Evolutionary conservation across 352 stramenopile species (phyloP).

Genomic region (Pseudoperonospora humuli): DNA sequence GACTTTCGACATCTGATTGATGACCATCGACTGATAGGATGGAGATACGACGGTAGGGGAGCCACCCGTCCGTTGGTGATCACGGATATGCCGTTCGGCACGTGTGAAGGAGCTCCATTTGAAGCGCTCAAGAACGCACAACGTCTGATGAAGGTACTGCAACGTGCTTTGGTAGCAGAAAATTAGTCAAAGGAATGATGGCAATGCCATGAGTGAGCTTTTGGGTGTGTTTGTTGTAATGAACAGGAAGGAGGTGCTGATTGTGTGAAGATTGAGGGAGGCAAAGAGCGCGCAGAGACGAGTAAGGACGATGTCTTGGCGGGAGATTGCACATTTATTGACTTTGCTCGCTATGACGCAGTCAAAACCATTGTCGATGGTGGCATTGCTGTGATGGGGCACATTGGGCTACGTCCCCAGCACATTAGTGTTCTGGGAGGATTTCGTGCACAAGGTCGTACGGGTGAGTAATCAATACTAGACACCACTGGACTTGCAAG

Average conservation of each 20-base stretch:
- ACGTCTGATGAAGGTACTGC: slow-evolving; percentile 76
- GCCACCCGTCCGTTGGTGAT: slow-evolving; percentile 89
- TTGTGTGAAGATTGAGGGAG: slow-evolving; percentile 98
- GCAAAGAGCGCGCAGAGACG: slow-evolving; percentile 67
- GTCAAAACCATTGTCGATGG: slow-evolving; percentile 68
- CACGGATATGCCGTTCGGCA: slow-evolving; percentile 98
- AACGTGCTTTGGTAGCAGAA: not conserved
- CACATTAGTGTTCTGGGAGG: slow-evolving; percentile 92
- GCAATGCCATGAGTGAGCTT: not conserved
- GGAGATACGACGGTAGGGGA: slow-evolving; percentile 35
- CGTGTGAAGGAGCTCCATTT: slow-evolving; percentile 89
- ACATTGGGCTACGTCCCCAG: slow-evolving; percentile 97
- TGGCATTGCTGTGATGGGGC: slow-evolving; percentile 96
- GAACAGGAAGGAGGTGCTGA: slow-evolving; percentile 92
- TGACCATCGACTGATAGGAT: too few species aligned
- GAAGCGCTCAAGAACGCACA: slow-evolving; percentile 94
- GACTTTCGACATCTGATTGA: not conserved
- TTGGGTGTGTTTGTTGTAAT: not conserved
- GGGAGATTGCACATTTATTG: too few species aligned
- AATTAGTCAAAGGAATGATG: not conserved
- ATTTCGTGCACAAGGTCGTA: slow-evolving; percentile 95
- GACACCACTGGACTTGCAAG: not conserved
- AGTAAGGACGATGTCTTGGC: slow-evolving; percentile 23
- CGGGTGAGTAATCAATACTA: slow-evolving; percentile 63
- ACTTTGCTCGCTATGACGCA: slow-evolving; percentile 9